Evolutionary conservation across 345 rosid genomes (phyloP), one percentile per base, ranked within the genome.

Genomic region (Turritis glabra): DNA sequence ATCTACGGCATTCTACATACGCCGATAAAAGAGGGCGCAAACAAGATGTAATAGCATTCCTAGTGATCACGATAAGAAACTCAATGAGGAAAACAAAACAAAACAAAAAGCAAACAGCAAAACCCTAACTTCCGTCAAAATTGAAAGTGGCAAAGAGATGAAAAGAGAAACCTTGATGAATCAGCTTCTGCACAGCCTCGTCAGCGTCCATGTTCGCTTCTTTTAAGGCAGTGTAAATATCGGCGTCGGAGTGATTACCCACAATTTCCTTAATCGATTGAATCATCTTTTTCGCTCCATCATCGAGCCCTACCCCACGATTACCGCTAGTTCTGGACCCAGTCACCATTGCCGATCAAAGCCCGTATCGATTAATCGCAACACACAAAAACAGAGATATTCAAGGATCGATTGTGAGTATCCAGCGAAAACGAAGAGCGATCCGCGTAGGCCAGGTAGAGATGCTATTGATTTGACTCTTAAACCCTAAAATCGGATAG

Each of bases 401-500:
- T 22, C 8, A 51, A 67, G 22, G 58, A 67, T 17, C 41, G 48
- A 55, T 11, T 5, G 1, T 7, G 70, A 32, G 57, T 18, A 66
- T 32, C 48, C 10, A 27, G 29, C 64, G 3, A 29, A 29, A 41
- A 19, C 29, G 12, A 56, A 19, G 26, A 5, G 37, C 41, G 74
- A 69, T 56, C 22, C 10, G 74, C 32, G 64, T 25, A 8, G 17
- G 30, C 6, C 2, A 56, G 55, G 11, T 52, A 32, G 21, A 48
- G 51, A 46, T 46, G 27, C 15, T 19, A 25, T 18, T 26, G 46
- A 22, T 48, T 38, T 7, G 73, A 33, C 37, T 41, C 62, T 65
- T 71, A 80, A 80, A 71, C 72, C 76, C 82, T 65, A 60, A 41
- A 69, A 41, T 54, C 73, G 67, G 19, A 61, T 9, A 64, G 18